These are phyloP conservation scores for Chrysopogon serrulatus DNA, from an alignment of 176 grass and related monocot species.

Conservation along the genomic window DNA sequence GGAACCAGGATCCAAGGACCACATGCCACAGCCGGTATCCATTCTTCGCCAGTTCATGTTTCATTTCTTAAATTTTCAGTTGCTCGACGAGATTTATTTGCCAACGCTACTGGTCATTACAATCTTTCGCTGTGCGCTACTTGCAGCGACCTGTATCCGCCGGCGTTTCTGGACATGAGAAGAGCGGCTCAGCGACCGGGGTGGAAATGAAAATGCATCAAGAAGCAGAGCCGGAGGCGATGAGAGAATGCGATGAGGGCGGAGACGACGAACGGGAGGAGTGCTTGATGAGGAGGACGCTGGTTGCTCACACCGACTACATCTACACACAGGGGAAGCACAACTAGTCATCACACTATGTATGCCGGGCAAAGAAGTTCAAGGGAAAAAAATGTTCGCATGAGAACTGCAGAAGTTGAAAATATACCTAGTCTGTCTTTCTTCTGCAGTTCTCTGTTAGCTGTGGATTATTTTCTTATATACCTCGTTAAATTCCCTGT, in stretches of 20 bases:
- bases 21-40: constrained; percentile 26
- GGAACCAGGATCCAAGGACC: constrained; percentile 13
- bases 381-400: not conserved
- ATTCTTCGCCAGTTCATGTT: not conserved
- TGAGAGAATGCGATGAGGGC: not conserved
- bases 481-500: not conserved
- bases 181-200: not conserved
- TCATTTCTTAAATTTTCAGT: too few relatives aligned
- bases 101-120: not conserved
- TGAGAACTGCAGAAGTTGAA: too few relatives aligned
- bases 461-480: not conserved
- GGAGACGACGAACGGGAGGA: constrained; percentile 26
- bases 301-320: constrained; percentile 59
- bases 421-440: not conserved
- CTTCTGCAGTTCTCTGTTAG: not conserved
- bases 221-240: constrained; percentile 3
- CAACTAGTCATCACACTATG: constrained; percentile 36
- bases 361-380: not conserved
- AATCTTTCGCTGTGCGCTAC: not conserved
- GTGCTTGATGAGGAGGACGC: constrained; percentile 53
- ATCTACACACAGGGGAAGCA: constrained; percentile 68
- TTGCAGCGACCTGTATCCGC: constrained; percentile 4
- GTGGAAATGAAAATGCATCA: constrained; percentile 3
- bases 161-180: not conserved
- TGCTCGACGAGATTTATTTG: too few relatives aligned